A percentile compares a stretch with the other conserved stretches of the same genome.
These are phyloP conservation scores for Didymella pinodella DNA, from an alignment of 2,329 filamentous ascomycete genomes.

Conservation along the genomic window DNA sequence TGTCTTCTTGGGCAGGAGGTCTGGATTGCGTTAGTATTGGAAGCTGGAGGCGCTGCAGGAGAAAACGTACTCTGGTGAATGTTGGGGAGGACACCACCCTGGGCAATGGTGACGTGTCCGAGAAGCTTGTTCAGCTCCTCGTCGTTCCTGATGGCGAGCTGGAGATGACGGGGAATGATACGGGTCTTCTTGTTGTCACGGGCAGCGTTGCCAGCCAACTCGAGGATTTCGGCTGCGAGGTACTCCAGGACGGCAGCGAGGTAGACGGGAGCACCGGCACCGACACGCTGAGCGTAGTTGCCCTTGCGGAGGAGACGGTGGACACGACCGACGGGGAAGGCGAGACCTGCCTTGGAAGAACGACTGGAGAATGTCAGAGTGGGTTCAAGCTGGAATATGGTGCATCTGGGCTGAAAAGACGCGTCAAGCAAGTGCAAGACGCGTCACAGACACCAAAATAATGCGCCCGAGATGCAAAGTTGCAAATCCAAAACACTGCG, in stretches of 20 bases:
- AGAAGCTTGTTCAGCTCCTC: constrained; percentile 99
- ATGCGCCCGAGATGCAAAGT: constrained; percentile 7
- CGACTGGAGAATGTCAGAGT: constrained; percentile 67
- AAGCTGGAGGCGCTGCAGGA: constrained; percentile 2
- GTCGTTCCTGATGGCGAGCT: constrained; percentile 99
- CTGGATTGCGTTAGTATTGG: constrained; percentile 62
- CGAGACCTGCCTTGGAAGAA: constrained; percentile 98
- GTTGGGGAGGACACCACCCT: constrained; percentile 96
- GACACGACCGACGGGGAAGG: constrained; percentile 98
- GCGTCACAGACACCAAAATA: constrained; percentile 14
- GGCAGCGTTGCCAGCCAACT: constrained; percentile 97
- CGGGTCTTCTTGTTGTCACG: constrained; percentile 99
- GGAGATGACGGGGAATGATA: constrained; percentile 98
- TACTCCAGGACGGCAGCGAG: constrained; percentile 98
- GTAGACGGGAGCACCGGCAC: constrained; percentile 97
- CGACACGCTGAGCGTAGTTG: constrained; percentile 99
- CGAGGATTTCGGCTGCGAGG: constrained; percentile 97
- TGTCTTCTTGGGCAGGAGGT: constrained; percentile 99
- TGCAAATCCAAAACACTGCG: constrained; percentile 17
- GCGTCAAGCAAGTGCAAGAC: constrained; percentile 31
- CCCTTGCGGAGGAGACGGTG: constrained; percentile 98
- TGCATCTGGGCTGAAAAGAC: constrained; percentile 27
- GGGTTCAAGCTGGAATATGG: constrained; percentile 25
- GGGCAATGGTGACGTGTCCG: constrained; percentile 94
- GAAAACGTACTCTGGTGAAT: constrained; percentile 88